A percentile compares a stretch with the other conserved stretches of the same genome.
These are phyloP conservation scores for Penicillium freii DNA, from an alignment of 2,329 filamentous ascomycete genomes.

Conservation along the genomic window DNA sequence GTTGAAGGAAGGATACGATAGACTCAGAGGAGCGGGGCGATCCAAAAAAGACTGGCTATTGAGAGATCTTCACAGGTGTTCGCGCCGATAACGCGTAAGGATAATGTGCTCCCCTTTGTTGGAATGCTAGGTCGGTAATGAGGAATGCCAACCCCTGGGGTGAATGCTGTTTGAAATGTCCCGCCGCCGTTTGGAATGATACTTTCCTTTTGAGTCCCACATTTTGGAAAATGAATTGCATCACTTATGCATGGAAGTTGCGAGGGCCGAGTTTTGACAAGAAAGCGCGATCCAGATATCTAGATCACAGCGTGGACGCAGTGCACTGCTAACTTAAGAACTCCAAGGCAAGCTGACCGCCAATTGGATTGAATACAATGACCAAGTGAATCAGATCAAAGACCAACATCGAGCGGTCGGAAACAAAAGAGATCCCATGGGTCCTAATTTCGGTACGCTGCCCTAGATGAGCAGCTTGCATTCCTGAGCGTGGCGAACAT, in stretches of 20 bases:
- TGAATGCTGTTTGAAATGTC: constrained; percentile 19
- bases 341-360: background rate
- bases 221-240: background rate
- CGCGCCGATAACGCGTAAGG: constrained; percentile 19
- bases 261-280: background rate
- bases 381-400: background rate
- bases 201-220: background rate
- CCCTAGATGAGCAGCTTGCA: constrained; percentile 4
- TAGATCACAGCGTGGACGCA: background rate
- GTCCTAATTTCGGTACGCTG: background rate
- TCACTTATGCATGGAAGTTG: constrained; percentile 1
- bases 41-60: background rate
- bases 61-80: background rate
- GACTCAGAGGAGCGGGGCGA: constrained; percentile 7
- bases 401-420: background rate
- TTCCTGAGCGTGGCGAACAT: constrained; percentile 17
- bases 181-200: constrained; percentile 23
- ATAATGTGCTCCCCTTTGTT: constrained; percentile 18
- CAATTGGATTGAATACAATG: background rate
- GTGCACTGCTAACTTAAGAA: background rate
- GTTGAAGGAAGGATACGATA: constrained; percentile 8
- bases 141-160: constrained; percentile 24
- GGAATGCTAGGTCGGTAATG: constrained; percentile 20
- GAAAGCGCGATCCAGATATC: constrained; percentile 6
- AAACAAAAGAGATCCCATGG: background rate